Evolutionary conservation across 768 basidiomycete genomes (phyloP), one percentile per base, ranked within the genome.

Genomic region (Rhizopogon rudus): DNA sequence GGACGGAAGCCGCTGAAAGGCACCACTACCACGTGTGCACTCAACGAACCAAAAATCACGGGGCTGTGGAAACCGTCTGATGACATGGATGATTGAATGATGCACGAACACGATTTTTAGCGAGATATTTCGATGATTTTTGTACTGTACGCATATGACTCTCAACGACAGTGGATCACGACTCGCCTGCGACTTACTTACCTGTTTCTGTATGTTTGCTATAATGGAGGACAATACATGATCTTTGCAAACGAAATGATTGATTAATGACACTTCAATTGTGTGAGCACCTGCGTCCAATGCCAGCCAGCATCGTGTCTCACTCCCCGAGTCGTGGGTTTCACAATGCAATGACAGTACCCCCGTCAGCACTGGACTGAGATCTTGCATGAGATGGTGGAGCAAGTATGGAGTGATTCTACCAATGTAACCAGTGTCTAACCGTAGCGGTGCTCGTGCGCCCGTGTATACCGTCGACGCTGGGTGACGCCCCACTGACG

Each of bases 1-100:
- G 57, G 51, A 59, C 39, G 22, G 57, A 40, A 29, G 42, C 25
- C 13, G 50, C 57, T 25, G 41, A 48, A 33, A 53, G 51, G 17
- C 29, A 39, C 5, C 57, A 58, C 37, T 14, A 45, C 3, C 49
- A 39, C 57, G 41, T 51, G 6, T 52, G 57, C 20, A 25, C 49
- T 40, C 50, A 33, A 40, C 22, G 22, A 12, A 44, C 16, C 25
- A 59, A 58, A 44, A 12, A 17, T 37, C 25, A 16, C 22, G 57
- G 37, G 17, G 57, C 7, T 28, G 39, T 31, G n/a, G 54, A 31
- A 3, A 20, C 4, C 17, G 54, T 55, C 53, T 55, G 39, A 49
- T 37, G 31, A 20, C n/a, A 12, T 6, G 17, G 12, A 20, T 48
- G 48, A 49, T 25, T 37, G 48, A 9, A 37, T 16, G 20, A 35